phyloP scores from a whole-genome alignment of 2,329 filamentous ascomycete genomes.

The Ophiostoma triangulosporum region DNA sequence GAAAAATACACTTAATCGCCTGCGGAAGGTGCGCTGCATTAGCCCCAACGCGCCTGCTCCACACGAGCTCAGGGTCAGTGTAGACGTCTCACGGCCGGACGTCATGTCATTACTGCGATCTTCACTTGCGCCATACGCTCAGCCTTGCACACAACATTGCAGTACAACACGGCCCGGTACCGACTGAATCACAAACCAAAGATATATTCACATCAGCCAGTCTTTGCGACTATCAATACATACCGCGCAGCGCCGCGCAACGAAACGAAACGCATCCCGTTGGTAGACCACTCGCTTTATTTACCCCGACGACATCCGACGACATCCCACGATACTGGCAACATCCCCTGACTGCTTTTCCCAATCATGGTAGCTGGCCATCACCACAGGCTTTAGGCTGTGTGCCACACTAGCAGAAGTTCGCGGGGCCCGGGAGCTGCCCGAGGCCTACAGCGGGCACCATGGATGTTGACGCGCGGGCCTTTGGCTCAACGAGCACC shows the following conservation, averaged over 20 bases:
- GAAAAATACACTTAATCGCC: background rate
- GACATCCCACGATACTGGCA: background rate
- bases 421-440: background rate
- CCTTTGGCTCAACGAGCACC: slow-evolving; percentile 1
- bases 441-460: background rate
- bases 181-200: background rate
- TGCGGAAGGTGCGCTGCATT: background rate
- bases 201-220: background rate
- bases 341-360: background rate
- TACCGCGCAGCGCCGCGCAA: background rate
- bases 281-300: background rate
- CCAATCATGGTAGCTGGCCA: background rate
- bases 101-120: background rate
- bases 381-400: slow-evolving; percentile 1
- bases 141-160: background rate
- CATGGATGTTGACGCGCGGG: slow-evolving; percentile 4
- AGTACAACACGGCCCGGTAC: no score
- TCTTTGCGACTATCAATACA: background rate
- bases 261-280: no score
- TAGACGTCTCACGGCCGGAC: background rate
- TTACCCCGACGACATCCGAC: background rate
- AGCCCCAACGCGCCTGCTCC: background rate
- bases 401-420: background rate
- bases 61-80: background rate
- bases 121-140: background rate